Percentiles rank a stretch among this genome's conserved stretches.
phyloP scores from a whole-genome alignment of 2,329 filamentous ascomycete species.

The Xylariaceae sp. region DNA sequence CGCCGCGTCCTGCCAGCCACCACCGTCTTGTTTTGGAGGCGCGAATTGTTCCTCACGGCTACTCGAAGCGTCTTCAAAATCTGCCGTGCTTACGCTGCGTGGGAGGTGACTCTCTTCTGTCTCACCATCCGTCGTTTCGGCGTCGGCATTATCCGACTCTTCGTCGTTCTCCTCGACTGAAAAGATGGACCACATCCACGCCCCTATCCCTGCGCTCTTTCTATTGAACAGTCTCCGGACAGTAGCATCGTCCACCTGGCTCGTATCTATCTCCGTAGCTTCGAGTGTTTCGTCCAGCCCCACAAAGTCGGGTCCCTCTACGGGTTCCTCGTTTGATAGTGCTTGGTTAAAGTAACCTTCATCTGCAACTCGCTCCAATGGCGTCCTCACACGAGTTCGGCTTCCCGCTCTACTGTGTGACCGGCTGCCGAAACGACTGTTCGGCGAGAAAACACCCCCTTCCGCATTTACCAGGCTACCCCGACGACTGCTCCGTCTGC shows the following conservation, averaged over 20 bases:
- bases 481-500: conserved; percentile 51
- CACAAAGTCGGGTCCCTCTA: conserved; percentile 63
- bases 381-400: conserved; percentile 49
- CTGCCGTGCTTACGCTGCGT: conserved; percentile 43
- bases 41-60: conserved; percentile 50
- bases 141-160: conserved; percentile 45
- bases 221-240: conserved; percentile 59
- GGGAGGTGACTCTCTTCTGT: conserved; percentile 42
- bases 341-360: conserved; percentile 48
- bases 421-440: conserved; percentile 53
- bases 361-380: conserved; percentile 43
- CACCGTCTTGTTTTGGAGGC: conserved; percentile 56
- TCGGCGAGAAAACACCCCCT: conserved; percentile 42
- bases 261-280: conserved; percentile 53
- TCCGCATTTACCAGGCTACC: conserved; percentile 47
- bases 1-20: conserved; percentile 67
- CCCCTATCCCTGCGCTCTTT: conserved; percentile 54
- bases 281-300: conserved; percentile 63
- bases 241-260: conserved; percentile 60
- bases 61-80: conserved; percentile 45
- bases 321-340: conserved; percentile 29
- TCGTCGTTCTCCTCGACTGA: conserved; percentile 64
- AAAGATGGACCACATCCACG: conserved; percentile 68
- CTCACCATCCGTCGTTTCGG: conserved; percentile 40
- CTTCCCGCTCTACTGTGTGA: conserved; percentile 48